Base-by-base conservation (phyloP, 192 early-diverging fungal genomes). In the Coemansia sp. region DNA sequence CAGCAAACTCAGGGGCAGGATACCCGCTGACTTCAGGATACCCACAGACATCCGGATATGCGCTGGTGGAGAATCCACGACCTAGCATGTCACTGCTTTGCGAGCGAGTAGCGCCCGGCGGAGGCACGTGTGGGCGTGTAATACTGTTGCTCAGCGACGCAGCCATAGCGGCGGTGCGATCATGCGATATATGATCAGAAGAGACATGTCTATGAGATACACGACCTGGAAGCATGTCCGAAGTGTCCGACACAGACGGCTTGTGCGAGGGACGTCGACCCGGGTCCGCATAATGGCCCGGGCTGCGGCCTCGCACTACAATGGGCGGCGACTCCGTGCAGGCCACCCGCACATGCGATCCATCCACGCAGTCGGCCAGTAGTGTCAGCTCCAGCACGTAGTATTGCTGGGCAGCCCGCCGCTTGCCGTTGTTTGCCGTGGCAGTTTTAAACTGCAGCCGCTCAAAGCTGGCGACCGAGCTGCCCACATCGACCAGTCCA, bases 391-490 rank as follows among this genome's bases (percentile, higher is more conserved):
- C 69, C 40, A 97, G 82, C n/a, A 87, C 83, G 64, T 95, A 94
- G 78, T 95, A 96, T 68, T 98, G 96, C 73, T 98, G 96, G 10
- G 94, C 93, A 12, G 91, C 92, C 18, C 92, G 82, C 47, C 95
- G 86, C 73, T 94, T 93, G 53, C 93, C 92, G 64, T 95, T 97
- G 74, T 97, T 98, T 23, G 92, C 92, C 0, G 96, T 98, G 18
- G 95, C 95, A 0, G 90, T 89, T 66, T 97, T 97, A 87, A 98
- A 98, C 81, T 98, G 96, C 38, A 98, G 83, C 36, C 96, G 85
- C 58, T 98, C 94, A 70, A 93, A 98, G 42, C 91, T 90, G 8
- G 87, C 86, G 0, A 85, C 79, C 25, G 81, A 75, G 38, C 79
- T 44, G 34, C 49, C 61, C n/a, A 63, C 25, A 6, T 73, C 71